These are phyloP conservation scores for Whalleya microplaca DNA, from an alignment of 2,329 filamentous ascomycete species.

Conservation along the genomic window DNA sequence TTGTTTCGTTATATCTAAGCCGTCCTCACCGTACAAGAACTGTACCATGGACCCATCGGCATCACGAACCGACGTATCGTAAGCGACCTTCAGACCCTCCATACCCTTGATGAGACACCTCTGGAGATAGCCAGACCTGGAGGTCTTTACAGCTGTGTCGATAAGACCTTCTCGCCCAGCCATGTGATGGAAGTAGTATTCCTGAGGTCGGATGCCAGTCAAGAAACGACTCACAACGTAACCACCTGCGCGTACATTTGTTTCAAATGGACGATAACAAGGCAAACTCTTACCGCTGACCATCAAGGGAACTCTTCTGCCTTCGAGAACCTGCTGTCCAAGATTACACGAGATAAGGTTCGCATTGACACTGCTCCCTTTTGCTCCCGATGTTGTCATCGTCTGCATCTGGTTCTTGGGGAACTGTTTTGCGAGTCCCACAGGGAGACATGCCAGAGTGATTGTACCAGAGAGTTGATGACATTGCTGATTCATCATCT, in stretches of 20 bases:
- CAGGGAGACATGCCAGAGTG: slow-evolving; percentile 78
- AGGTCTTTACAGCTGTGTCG: slow-evolving; percentile 98
- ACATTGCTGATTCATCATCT: slow-evolving; percentile 76
- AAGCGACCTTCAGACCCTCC: slow-evolving; percentile 90
- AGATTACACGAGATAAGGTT: slow-evolving; percentile 98
- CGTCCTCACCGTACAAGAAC: slow-evolving; percentile 96
- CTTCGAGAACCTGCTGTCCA: slow-evolving; percentile 94
- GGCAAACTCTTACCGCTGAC: slow-evolving; percentile 95
- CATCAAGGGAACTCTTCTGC: slow-evolving; percentile 93
- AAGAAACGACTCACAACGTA: slow-evolving; percentile 97
- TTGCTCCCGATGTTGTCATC: slow-evolving; percentile 97
- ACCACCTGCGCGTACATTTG: slow-evolving; percentile 84
- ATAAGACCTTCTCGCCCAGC: slow-evolving; percentile 97
- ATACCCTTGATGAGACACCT: slow-evolving; percentile 98
- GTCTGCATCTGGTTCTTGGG: slow-evolving; percentile 98
- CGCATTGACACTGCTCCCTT: slow-evolving; percentile 90
- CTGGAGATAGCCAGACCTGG: slow-evolving; percentile 93
- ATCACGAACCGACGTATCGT: slow-evolving; percentile 92
- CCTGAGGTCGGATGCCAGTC: slow-evolving; percentile 94
- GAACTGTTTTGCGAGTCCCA: slow-evolving; percentile 86
- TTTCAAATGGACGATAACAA: slow-evolving; percentile 92
- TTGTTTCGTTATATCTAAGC: slow-evolving; percentile 90
- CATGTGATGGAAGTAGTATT: slow-evolving; percentile 99
- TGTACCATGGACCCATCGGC: slow-evolving; percentile 92
- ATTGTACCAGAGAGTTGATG: slow-evolving; percentile 75